Base-by-base conservation (phyloP, 2,329 filamentous ascomycete genomes). In the Neonectria faginata region DNA sequence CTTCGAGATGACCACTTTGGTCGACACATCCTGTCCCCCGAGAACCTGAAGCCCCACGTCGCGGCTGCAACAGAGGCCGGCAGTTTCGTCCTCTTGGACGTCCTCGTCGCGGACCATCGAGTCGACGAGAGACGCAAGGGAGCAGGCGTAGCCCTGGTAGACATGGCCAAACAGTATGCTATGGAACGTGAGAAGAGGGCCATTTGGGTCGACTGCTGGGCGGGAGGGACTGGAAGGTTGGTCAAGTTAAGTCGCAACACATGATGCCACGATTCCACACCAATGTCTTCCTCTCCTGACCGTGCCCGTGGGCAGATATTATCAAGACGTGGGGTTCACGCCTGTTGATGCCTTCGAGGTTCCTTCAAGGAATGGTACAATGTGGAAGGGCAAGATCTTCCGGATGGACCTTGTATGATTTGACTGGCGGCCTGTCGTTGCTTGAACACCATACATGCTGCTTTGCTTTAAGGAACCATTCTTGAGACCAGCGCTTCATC, bases 161-260 rank as follows among this genome's bases (percentile, higher is more conserved):
- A 61, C 56, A 62, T 44, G 50, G 65, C 57, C 29, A 72, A 72
- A 18, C 56, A 72, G 20, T 66, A 72, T 22, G 54, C 69, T 25
- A 22, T 52, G 25, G 61, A 65, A 12, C 62, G 60, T 20, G 66
- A 60, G 4, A 70, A 66, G 52, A 61, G 42, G 29, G 58, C 60
- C 9, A 62, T 76, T 8, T 77, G 70, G 54, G 58, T 78, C 7
- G 74, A 76, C 42, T 75, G 71, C 41, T 76, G 73, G 74, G 65
- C 66, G 6, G 71, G 75, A 44, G 73, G 68, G 12, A 62, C 66
- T 25, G 62, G 66, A 27, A 70, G 68, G 22, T 52, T 77, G 50
- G 67, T 70, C 29, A 61, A 68, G 68, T 66, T 66, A 65, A 57
- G 63, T 57, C 5, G 33, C 29, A 59, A 41, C 22, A 44, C 44